Evolutionary conservation across 306 rosid genomes (phyloP).

Genomic region (Luffa acutangula): DNA sequence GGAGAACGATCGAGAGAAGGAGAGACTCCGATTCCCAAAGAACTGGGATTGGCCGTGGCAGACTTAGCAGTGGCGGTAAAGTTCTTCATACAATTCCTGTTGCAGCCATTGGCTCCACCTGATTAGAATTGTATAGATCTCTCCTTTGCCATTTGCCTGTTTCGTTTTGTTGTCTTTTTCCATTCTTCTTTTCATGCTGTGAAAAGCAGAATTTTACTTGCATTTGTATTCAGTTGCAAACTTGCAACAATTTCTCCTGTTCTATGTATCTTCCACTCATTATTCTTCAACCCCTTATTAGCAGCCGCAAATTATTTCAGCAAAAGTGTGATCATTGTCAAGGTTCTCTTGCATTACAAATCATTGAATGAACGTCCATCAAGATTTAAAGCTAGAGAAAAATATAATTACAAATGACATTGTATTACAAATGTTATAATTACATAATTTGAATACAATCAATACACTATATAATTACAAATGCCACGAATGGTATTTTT

Average conservation of each 20-base stretch:
- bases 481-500: not conserved
- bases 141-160: slow-evolving; percentile 1
- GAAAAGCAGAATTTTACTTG: slow-evolving; percentile 17
- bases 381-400: not conserved
- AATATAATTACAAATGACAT: not conserved
- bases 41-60: slow-evolving; percentile 46
- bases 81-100: slow-evolving; percentile 33
- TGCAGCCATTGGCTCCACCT: slow-evolving; percentile 43
- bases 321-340: no score
- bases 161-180: slow-evolving; percentile 10
- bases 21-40: slow-evolving; percentile 35
- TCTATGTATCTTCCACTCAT: not conserved
- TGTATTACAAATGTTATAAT: not conserved
- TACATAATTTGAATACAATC: not conserved
- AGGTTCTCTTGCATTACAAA: no score
- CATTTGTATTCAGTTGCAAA: slow-evolving; percentile 41
- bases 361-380: not conserved
- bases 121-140: slow-evolving; percentile 18
- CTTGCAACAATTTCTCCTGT: slow-evolving; percentile 35
- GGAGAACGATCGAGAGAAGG: slow-evolving; percentile 25
- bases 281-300: not conserved
- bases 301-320: not conserved
- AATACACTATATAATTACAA: not conserved
- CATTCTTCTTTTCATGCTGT: slow-evolving; percentile 2
- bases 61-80: slow-evolving; percentile 26